Evolutionary conservation across 257 asterid genomes (phyloP).

Genomic region (Ehretia macrophylla): DNA sequence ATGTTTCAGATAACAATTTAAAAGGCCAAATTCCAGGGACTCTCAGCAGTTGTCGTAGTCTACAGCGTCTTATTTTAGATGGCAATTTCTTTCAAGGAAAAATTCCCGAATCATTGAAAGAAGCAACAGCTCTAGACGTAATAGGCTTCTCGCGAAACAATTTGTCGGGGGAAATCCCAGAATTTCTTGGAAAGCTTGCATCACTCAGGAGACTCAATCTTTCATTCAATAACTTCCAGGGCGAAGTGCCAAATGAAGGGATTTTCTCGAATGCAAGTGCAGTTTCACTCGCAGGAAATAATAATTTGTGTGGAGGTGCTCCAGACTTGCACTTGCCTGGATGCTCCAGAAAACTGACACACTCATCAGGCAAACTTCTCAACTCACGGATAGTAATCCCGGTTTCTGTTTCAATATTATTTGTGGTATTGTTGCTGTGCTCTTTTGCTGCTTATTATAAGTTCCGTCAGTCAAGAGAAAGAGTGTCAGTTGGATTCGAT

Average conservation of each 20-base stretch:
- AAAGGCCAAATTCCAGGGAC: conserved; percentile 27
- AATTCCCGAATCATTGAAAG: conserved; percentile 21
- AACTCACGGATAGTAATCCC: conserved; percentile 14
- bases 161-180: conserved; percentile 22
- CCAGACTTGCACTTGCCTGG: conserved; percentile 17
- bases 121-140: conserved; percentile 6
- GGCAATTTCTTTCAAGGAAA: conserved; percentile 14
- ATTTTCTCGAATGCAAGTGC: conserved; percentile 26
- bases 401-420: conserved; percentile 3
- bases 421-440: conserved; percentile 2
- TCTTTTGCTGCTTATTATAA: conserved; percentile 8
- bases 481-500: not conserved
- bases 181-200: conserved; percentile 8
- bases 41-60: conserved; percentile 13
- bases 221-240: conserved; percentile 35
- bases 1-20: conserved; percentile 18
- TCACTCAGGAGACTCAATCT: conserved; percentile 30
- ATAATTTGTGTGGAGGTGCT: conserved; percentile 33
- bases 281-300: conserved; percentile 26
- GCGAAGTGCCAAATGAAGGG: conserved; percentile 33
- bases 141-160: conserved; percentile 19
- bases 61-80: conserved; percentile 14
- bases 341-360: conserved; percentile 7
- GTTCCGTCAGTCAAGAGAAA: conserved; percentile 4
- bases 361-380: not conserved